Evolutionary conservation across 257 asterid genomes (phyloP).

Genomic region (Eustoma russellianum): DNA sequence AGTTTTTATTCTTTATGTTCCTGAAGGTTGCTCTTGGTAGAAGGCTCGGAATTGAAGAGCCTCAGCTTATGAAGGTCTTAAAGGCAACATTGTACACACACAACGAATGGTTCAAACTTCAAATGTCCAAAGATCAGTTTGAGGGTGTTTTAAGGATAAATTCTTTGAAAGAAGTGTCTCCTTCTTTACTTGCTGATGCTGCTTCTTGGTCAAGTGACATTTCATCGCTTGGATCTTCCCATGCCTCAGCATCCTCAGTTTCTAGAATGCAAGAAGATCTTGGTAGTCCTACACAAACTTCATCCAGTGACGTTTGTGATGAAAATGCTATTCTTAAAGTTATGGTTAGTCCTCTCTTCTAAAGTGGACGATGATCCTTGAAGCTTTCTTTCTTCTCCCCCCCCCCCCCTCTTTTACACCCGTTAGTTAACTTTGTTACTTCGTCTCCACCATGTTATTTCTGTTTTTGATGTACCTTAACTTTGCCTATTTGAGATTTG

Average conservation of each 20-base stretch:
- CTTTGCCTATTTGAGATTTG: too few species aligned
- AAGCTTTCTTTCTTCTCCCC: too few species aligned
- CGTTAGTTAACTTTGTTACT: too few species aligned
- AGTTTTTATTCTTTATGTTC: neutral
- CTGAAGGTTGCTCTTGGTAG: constrained; percentile 85
- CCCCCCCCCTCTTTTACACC: too few species aligned
- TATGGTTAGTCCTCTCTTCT: constrained; percentile 55
- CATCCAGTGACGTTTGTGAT: constrained; percentile 66
- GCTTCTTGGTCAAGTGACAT: constrained; percentile 50
- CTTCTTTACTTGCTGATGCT: constrained; percentile 46
- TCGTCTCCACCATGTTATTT: too few species aligned
- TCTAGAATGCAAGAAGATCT: constrained; percentile 64
- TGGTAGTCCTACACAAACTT: constrained; percentile 56
- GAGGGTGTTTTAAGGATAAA: constrained; percentile 71
- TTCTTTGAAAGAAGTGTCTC: constrained; percentile 56
- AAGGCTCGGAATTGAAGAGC: constrained; percentile 84
- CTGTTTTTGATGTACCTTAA: too few species aligned
- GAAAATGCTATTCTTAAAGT: constrained; percentile 89
- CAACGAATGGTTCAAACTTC: constrained; percentile 91
- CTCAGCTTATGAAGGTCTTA: constrained; percentile 86
- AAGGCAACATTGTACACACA: constrained; percentile 73
- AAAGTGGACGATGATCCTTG: neutral
- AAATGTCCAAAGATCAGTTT: constrained; percentile 93
- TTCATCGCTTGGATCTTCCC: constrained; percentile 71
- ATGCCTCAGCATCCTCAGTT: constrained; percentile 53